Percentiles rank a stretch among this genome's conserved stretches.
Conservation (phyloP, 805 yeast genomes). For the Myxozyma vanderwaltii region DNA sequence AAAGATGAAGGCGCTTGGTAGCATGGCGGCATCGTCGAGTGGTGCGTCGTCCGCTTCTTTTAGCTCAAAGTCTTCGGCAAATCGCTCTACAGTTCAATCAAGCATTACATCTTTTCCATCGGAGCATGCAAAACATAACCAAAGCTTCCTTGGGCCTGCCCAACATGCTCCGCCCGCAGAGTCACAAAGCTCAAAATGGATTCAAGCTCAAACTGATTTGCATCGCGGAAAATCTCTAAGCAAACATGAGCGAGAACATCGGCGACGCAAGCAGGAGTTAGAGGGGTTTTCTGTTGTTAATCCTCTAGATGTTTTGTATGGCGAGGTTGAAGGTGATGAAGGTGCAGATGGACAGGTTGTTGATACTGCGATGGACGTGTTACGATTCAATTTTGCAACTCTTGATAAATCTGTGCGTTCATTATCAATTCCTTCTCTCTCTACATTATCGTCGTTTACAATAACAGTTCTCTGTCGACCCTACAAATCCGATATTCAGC, state of each 20-base stretch:
- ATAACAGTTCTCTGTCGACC: conserved; percentile 55
- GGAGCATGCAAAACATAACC: not conserved
- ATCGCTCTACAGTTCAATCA: not conserved
- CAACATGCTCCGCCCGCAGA: conserved; percentile 8
- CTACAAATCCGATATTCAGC: conserved; percentile 57
- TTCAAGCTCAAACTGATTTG: conserved; percentile 59
- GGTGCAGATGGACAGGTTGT: conserved; percentile 33
- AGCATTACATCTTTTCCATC: conserved; percentile 14
- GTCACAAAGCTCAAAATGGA: conserved; percentile 46
- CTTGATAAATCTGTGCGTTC: conserved; percentile 29
- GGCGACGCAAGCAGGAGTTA: conserved; percentile 63
- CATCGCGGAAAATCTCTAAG: conserved; percentile 73
- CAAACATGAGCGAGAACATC: conserved; percentile 63
- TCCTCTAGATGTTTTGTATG: conserved; percentile 47
- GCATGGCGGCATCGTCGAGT: conserved; percentile 9
- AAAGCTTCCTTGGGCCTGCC: not conserved
- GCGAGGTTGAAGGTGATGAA: conserved; percentile 37
- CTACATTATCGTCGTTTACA: conserved; percentile 59
- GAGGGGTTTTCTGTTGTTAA: conserved; percentile 64
- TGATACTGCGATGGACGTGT: conserved; percentile 25
- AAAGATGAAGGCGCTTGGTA: conserved; percentile 24
- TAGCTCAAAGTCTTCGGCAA: not conserved
- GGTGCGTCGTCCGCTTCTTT: not conserved
- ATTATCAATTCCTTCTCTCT: conserved; percentile 36
- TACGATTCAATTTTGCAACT: conserved; percentile 21